Percentiles rank a stretch among this genome's conserved stretches.
These are phyloP conservation scores for Saksenaea oblongispora DNA, from an alignment of 371 early-diverging fungal species.

Conservation along the genomic window DNA sequence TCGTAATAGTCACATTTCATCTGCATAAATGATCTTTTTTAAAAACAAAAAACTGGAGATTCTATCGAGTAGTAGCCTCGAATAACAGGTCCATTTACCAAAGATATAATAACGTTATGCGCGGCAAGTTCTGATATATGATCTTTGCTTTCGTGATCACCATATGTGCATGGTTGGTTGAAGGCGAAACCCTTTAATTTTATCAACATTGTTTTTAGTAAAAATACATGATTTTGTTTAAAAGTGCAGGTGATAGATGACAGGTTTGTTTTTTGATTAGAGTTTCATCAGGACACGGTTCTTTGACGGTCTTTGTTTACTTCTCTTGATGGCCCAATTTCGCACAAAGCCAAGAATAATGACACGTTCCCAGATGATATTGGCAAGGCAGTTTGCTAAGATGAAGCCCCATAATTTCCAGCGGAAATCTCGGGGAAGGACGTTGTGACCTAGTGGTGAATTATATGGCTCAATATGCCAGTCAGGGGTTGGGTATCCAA, in stretches of 20 bases:
- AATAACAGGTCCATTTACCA: no score
- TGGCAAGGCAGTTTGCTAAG: slow-evolving; percentile 44
- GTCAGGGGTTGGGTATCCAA: slow-evolving; percentile 55
- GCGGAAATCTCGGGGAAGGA: slow-evolving; percentile 66
- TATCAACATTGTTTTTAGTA: no score
- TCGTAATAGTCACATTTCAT: not conserved
- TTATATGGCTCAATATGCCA: slow-evolving; percentile 64
- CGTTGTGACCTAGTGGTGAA: slow-evolving; percentile 64
- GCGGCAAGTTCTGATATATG: no score
- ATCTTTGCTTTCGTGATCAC: no score
- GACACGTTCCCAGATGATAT: slow-evolving; percentile 54
- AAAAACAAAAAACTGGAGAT: not conserved
- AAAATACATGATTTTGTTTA: no score
- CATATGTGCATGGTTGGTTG: no score
- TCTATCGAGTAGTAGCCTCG: no score
- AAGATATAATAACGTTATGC: no score
- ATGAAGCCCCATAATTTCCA: slow-evolving; percentile 59
- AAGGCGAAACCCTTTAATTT: no score
- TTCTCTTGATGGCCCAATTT: slow-evolving; percentile 28
- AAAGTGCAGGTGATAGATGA: not conserved
- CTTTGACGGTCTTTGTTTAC: slow-evolving; percentile 23
- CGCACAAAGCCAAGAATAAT: slow-evolving; percentile 57
- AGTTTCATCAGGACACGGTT: slow-evolving; percentile 29
- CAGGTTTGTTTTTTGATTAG: slow-evolving; percentile 9
- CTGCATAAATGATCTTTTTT: not conserved